Percentiles rank a stretch among this genome's conserved stretches.
Evolutionary conservation across 2,329 filamentous ascomycete species (phyloP).

Genomic region (Penicillium sp.): DNA sequence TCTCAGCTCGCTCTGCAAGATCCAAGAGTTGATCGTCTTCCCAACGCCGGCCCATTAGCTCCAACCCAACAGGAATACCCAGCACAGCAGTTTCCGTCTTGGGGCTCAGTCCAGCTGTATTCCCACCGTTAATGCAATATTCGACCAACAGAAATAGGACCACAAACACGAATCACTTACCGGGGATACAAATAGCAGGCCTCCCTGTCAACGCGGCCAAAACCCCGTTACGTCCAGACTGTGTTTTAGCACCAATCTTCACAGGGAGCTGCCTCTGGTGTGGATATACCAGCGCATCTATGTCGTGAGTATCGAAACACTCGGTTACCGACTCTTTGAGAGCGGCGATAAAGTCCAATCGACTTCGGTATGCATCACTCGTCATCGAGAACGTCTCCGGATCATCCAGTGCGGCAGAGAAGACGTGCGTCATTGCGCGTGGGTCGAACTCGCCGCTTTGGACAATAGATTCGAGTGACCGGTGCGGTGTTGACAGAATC

Average conservation of each 20-base stretch:
- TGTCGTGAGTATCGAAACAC: constrained; percentile 50
- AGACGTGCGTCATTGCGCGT: constrained; percentile 54
- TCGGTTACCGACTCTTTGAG: constrained; percentile 53
- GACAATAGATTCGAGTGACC: constrained; percentile 52
- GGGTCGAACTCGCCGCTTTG: constrained; percentile 51
- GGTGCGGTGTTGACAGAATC: constrained; percentile 22
- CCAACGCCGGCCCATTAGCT: constrained; percentile 60
- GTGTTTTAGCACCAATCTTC: constrained; percentile 55
- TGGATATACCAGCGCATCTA: constrained; percentile 63
- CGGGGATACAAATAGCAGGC: constrained; percentile 50
- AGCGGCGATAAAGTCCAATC: constrained; percentile 51
- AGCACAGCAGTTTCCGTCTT: constrained; percentile 50
- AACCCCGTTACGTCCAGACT: constrained; percentile 61
- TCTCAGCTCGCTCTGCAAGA: constrained; percentile 54
- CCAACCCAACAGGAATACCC: constrained; percentile 64
- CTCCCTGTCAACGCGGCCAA: constrained; percentile 55
- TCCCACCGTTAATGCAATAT: background rate
- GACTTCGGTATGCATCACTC: constrained; percentile 51
- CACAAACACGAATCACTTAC: constrained; percentile 16
- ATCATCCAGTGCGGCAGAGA: constrained; percentile 57
- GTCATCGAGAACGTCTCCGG: constrained; percentile 53
- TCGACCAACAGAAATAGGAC: constrained; percentile 29
- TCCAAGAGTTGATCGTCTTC: constrained; percentile 55
- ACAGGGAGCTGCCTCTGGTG: constrained; percentile 65
- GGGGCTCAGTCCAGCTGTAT: constrained; percentile 49